A percentile compares a stretch with the other conserved stretches of the same genome.
phyloP scores from a whole-genome alignment of 1,284 basidiomycete species.

The Coniferiporia sulphurascens region DNA sequence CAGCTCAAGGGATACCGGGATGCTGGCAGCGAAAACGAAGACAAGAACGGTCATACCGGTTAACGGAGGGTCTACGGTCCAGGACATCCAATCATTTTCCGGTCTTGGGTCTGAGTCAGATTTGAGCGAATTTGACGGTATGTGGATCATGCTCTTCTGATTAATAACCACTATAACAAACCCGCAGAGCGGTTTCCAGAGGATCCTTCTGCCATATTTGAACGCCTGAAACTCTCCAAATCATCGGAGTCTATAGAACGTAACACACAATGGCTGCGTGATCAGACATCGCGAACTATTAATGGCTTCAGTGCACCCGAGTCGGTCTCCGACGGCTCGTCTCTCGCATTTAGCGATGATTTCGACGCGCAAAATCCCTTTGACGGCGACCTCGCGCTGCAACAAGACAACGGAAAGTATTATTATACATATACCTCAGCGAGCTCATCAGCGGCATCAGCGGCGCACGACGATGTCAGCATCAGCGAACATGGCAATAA shows the following conservation, averaged over 20 bases:
- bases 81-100: slow-evolving; percentile 17
- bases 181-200: slow-evolving; percentile 16
- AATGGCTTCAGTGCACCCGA: slow-evolving; percentile 26
- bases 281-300: slow-evolving; percentile 67
- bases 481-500: slow-evolving; percentile 21
- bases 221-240: slow-evolving; percentile 50
- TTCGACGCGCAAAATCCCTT: slow-evolving; percentile 16
- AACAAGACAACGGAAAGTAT: slow-evolving; percentile 61
- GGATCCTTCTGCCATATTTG: slow-evolving; percentile 49
- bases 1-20: slow-evolving; percentile 57
- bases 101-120: slow-evolving; percentile 18
- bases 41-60: slow-evolving; percentile 27
- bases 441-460: slow-evolving; percentile 38
- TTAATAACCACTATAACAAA: not conserved
- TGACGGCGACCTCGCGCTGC: slow-evolving; percentile 57
- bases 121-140: slow-evolving; percentile 13
- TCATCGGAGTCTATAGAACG: slow-evolving; percentile 52
- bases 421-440: slow-evolving; percentile 72
- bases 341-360: slow-evolving; percentile 25
- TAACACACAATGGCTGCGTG: slow-evolving; percentile 75
- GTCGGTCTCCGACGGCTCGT: slow-evolving; percentile 50
- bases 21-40: slow-evolving; percentile 14
- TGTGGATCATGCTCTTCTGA: not conserved
- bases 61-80: slow-evolving; percentile 17
- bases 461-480: slow-evolving; percentile 28